Conservation (phyloP, 73 alveolate genomes). For the Paramecium octaurelia region DNA sequence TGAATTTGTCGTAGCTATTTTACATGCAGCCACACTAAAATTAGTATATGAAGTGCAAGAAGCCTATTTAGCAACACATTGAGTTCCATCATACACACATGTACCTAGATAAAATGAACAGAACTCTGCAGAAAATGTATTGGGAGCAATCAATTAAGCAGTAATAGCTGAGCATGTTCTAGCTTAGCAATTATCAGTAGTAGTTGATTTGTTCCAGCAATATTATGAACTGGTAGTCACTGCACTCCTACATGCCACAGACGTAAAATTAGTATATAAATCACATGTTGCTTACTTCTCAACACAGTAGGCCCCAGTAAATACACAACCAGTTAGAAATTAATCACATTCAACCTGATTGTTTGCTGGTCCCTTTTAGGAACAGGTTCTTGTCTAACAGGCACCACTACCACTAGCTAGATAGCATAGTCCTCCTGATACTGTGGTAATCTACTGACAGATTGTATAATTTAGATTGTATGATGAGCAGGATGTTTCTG, state of each 20-base stretch:
- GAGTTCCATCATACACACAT: background rate
- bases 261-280: background rate
- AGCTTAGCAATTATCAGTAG: background rate
- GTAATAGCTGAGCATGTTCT: background rate
- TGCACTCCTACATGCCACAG: background rate
- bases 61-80: background rate
- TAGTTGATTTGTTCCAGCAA: background rate
- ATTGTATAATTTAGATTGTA: background rate
- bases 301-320: background rate
- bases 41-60: background rate
- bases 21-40: background rate
- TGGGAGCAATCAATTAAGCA: background rate
- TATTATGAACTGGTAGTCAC: background rate
- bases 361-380: background rate
- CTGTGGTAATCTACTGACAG: background rate
- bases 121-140: background rate
- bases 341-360: background rate
- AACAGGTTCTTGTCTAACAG: background rate
- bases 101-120: background rate
- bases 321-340: background rate
- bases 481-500: background rate
- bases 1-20: background rate
- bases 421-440: background rate
- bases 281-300: background rate
- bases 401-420: background rate